Percentiles rank a stretch among this genome's conserved stretches.
These are phyloP conservation scores for Verticillium nubilum DNA, from an alignment of 2,329 filamentous ascomycete species.

Conservation along the genomic window DNA sequence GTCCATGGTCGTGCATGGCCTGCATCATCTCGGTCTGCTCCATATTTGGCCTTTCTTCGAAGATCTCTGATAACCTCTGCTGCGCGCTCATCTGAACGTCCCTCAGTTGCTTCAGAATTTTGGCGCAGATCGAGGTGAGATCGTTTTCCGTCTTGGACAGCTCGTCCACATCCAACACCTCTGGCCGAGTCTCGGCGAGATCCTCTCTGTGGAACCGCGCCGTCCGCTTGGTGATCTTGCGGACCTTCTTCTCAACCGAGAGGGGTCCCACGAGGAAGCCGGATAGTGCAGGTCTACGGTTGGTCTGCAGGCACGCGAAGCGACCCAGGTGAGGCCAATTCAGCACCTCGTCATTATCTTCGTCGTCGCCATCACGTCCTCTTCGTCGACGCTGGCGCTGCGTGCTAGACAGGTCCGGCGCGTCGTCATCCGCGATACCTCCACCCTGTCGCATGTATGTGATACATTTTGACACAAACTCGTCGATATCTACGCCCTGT, in stretches of 20 bases:
- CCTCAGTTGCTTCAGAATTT: conserved; percentile 61
- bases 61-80: conserved; percentile 33
- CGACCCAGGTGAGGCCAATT: conserved; percentile 84
- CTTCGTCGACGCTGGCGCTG: conserved; percentile 39
- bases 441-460: conserved; percentile 73
- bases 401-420: conserved; percentile 43
- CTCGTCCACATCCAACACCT: conserved; percentile 70
- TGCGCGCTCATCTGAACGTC: conserved; percentile 41
- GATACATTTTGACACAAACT: conserved; percentile 87
- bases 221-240: conserved; percentile 64
- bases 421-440: conserved; percentile 45
- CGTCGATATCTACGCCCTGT: conserved; percentile 79
- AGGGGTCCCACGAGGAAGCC: conserved; percentile 85
- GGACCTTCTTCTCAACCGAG: conserved; percentile 78
- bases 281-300: conserved; percentile 68
- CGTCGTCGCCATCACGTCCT: conserved; percentile 47
- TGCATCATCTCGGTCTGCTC: conserved; percentile 38
- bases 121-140: conserved; percentile 70
- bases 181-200: conserved; percentile 66
- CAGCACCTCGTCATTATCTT: conserved; percentile 69
- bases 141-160: conserved; percentile 74
- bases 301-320: conserved; percentile 67
- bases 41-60: conserved; percentile 35
- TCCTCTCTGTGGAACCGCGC: conserved; percentile 65
- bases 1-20: conserved; percentile 59